Base-by-base conservation (phyloP, 1,284 basidiomycete genomes). In the Tilletiopsis washingtonensis region DNA sequence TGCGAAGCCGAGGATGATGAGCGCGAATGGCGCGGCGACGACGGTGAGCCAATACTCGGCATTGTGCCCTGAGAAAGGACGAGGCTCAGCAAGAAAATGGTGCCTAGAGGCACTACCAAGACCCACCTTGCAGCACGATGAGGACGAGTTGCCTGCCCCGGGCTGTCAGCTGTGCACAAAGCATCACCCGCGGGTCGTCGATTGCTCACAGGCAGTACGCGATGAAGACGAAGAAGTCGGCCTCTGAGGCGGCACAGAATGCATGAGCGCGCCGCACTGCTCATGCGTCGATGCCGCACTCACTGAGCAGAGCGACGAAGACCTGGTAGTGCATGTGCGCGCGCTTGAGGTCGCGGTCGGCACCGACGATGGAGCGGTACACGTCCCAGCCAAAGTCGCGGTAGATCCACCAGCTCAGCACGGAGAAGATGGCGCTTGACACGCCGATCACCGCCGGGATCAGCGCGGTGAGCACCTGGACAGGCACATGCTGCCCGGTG, bases 311-410 rank as follows among this genome's bases (percentile, higher is more conserved):
- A 23, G 56, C 61, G 12, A 67, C 61, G 49, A 56, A 67, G 48
- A 67, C 50, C 40, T 65, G 59, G 39, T 65, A 67, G 47, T 65
- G 60, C 3, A 65, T 49, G 37, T 61, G 61, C 39, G 54, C 46
- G 2, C 53, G 45, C 34, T 64, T 63, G 21, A 67, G 53, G n/a
- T 52, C 57, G 12, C 63, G 29, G 43, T 65, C 63, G 9, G 64
- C 64, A 21, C 64, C 63, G 26, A 65, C 29, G 29, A 51, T 66
- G 51, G 53, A 54, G 45, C 62, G 63, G 57, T 67, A 67, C 36
- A 67, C 62, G 37, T 64, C 57, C 63, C 64, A 65, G 26, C 64
- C 64, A 23, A 66, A 67, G 42, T 65, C 64, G 46, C 57, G 63
- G 53, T 57, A 63, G 23, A 67, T 26, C 41, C 54, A 57, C 61